A percentile compares a stretch with the other conserved stretches of the same genome.
These are phyloP conservation scores for Ophiocordyceps sinensis DNA, from an alignment of 2,329 filamentous ascomycete species.

Conservation along the genomic window DNA sequence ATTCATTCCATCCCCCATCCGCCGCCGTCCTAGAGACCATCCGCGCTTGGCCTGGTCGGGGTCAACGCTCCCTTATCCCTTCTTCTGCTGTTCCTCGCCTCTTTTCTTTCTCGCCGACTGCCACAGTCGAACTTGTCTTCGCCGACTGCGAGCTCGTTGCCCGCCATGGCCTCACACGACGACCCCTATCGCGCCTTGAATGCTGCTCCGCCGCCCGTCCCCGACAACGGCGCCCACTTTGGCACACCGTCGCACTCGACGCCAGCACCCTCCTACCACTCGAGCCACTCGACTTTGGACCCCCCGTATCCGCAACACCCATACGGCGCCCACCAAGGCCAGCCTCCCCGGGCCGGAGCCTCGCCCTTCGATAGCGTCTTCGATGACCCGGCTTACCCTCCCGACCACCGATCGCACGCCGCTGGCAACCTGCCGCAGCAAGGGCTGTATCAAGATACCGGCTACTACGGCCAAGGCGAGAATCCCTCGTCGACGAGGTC, in stretches of 20 bases:
- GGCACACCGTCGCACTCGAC: conserved; percentile 26
- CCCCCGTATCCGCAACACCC: conserved; percentile 6
- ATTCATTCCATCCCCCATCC: background rate
- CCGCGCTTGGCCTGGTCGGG: background rate
- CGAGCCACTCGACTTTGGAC: conserved; percentile 6
- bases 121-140: background rate
- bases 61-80: background rate
- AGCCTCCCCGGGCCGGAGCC: conserved; percentile 20
- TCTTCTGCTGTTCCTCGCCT: background rate
- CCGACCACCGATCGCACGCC: conserved; percentile 24
- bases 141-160: conserved; percentile 2
- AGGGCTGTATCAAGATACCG: conserved; percentile 34
- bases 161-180: conserved; percentile 47
- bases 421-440: conserved; percentile 22
- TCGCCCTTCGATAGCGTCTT: conserved; percentile 53
- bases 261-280: conserved; percentile 23
- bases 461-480: conserved; percentile 37
- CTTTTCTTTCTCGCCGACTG: background rate
- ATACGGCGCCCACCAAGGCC: conserved; percentile 17
- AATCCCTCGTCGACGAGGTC: conserved; percentile 16
- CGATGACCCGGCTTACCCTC: conserved; percentile 52
- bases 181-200: conserved; percentile 44
- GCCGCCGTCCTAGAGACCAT: background rate
- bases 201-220: conserved; percentile 13
- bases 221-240: conserved; percentile 24